Base-by-base conservation (phyloP, 2,329 filamentous ascomycete genomes). In the Xylariaceae sp. region DNA sequence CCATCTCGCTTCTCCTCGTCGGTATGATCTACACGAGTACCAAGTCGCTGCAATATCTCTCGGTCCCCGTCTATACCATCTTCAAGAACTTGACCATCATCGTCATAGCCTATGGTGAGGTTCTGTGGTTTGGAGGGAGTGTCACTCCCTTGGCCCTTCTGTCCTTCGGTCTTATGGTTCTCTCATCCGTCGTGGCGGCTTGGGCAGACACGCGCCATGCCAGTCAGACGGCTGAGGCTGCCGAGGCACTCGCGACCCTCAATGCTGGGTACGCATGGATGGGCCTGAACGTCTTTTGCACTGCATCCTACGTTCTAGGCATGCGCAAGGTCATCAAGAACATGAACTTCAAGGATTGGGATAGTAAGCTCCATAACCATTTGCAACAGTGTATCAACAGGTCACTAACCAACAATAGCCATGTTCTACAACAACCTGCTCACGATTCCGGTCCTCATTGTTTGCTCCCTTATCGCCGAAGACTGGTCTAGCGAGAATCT, bases 361-460 rank as follows among this genome's bases (percentile, higher is more conserved):
- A 98, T 66, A 95, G 91, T 96, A 78, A 70, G 91, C 82, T 22
- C 32, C 32, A 11, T 24, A 33, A 19, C 35, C 42, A 19, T 9
- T 32, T 7, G 8, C 18, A 12, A 18, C 15, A 16, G 6, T 18
- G 4, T 16, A 7, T 13, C 33, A 6, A 4, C 33, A 17, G 16
- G 8, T 19, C 49, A 35, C 64, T 72, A 55, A 68, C 60, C 36
- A n/a, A 45, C 33, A 37, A 36, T 51, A 97, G 91, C 90, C 61
- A 98, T 97, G 93, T 97, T 93, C 73, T 98, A 98, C 77, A 98
- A 98, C 80, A 97, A 98, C 69, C 79, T 97, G 36, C 81, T 98
- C 53, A 95, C 90, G 43, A 95, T 98, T 50, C 93, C 93, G 19
- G 85, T 97, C 57, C 81, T 98, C 39, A 67, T 97, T 43, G 64